phyloP scores from a whole-genome alignment of 345 rosid genomes.

The Citrus trifoliata region DNA sequence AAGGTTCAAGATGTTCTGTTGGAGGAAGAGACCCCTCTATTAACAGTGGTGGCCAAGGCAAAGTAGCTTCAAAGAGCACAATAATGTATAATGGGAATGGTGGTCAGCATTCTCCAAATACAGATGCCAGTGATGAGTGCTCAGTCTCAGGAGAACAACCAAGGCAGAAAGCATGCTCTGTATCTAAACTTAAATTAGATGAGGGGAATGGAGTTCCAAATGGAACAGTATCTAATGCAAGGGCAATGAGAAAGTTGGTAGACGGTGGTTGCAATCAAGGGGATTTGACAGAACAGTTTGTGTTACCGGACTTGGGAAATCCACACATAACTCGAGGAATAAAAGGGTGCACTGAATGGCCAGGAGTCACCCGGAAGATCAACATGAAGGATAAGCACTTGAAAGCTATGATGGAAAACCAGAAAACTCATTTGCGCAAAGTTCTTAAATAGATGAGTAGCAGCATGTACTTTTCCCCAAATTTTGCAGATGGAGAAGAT shows the following conservation, averaged over 20 bases:
- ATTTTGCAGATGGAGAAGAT: background rate
- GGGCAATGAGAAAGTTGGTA: slow-evolving; percentile 7
- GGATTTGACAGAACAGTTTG: background rate
- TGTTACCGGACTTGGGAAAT: slow-evolving; percentile 5
- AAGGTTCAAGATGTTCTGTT: slow-evolving; percentile 15
- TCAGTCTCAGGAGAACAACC: slow-evolving; percentile 6
- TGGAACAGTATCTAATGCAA: background rate
- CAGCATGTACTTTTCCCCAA: background rate
- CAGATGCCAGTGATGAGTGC: slow-evolving; percentile 4
- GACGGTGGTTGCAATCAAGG: background rate
- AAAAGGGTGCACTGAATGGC: slow-evolving; percentile 22
- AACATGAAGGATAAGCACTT: slow-evolving; percentile 16
- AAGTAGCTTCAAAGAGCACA: slow-evolving; percentile 4
- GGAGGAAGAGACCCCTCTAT: slow-evolving; percentile 6
- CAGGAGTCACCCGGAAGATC: slow-evolving; percentile 14
- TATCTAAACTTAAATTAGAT: slow-evolving; percentile 6
- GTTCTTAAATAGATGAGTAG: background rate
- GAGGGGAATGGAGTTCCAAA: background rate
- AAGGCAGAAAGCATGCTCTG: slow-evolving; percentile 9
- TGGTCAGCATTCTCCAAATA: background rate
- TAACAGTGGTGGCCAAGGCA: background rate
- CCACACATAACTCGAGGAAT: slow-evolving; percentile 24
- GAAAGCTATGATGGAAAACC: slow-evolving; percentile 16
- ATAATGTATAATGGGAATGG: slow-evolving; percentile 12
- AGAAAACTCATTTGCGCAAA: slow-evolving; percentile 15